Conservation (phyloP, 441 rosid genomes). For the Theobroma grandiflorum region DNA sequence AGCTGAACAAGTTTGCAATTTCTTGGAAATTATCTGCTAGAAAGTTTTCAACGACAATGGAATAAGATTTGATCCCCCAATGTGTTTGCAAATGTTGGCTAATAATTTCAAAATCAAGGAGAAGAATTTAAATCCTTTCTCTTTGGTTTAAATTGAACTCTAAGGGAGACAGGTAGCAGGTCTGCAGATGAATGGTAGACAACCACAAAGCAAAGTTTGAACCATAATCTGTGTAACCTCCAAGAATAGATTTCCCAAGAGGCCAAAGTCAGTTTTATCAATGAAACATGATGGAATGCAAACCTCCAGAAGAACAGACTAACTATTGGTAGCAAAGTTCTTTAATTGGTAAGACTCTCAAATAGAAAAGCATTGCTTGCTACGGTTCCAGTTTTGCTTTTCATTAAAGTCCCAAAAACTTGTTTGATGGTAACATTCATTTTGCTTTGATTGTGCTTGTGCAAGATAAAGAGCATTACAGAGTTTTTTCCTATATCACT, state of each 20-base stretch:
- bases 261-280: neutral
- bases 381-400: neutral
- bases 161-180: neutral
- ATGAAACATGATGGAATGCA: neutral
- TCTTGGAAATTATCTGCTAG: neutral
- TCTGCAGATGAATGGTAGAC: neutral
- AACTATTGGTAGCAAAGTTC: neutral
- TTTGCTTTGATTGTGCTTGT: neutral
- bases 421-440: neutral
- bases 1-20: neutral
- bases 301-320: slow-evolving; percentile 12
- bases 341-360: neutral
- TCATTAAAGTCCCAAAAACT: neutral
- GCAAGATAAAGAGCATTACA: slow-evolving; percentile 12
- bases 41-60: neutral
- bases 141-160: neutral
- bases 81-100: neutral
- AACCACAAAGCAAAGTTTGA: neutral
- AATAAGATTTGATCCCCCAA: neutral
- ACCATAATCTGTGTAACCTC: neutral
- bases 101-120: neutral
- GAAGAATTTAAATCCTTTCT: neutral
- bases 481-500: neutral
- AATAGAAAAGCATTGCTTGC: neutral
- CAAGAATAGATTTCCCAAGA: neutral